Evolutionary conservation across 148 eudicot genomes (phyloP), one percentile per base, ranked within the genome.

Genomic region (Dianthus caryophyllus): DNA sequence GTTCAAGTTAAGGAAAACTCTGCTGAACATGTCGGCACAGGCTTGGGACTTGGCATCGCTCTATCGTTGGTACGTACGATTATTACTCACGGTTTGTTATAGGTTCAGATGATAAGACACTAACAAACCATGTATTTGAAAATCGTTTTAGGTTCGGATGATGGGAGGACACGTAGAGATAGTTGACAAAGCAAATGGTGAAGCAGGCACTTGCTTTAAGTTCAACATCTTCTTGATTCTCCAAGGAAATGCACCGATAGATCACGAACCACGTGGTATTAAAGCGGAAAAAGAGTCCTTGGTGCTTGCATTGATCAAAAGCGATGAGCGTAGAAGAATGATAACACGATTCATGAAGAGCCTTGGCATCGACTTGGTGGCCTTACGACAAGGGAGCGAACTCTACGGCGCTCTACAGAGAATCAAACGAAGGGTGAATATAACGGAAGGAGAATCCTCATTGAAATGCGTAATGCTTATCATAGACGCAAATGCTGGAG

Each of bases 91-190:
- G 13, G 50, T 47, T 47, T 18, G n/a, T n/a, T 48, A 47, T 47
- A 13, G 17, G 50, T 2, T 33, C 4, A 3, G 7, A 33, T 33
- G 38, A 3, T 33, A 33, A 3, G 38, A 33, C 38, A 33, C 38
- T 33, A 33, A 33, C 7, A 33, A 33, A 33, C 38, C 38, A 7
- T 33, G 38, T 33, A 33, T 33, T 3, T 13, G 9, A 49, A 63
- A 25, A 39, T 5, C 8, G 5, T 48, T 14, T 9, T 75, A 93
- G 98, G 98, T 89, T 48, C 88, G 88, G 51, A 62, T 93, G 75
- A 87, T 93, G 90, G 96, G 92, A 3, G 98, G 97, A 64, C 92
- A 93, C 59, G 88, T 93, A 78, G 77, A 74, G 47, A 82, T 93
- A 12, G 71, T 80, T 43, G 87, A 88, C 75, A 93, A 85, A 73